These are phyloP conservation scores for Leccinum subspadiceum DNA, from an alignment of 1,284 basidiomycete genomes.

Conservation along the genomic window DNA sequence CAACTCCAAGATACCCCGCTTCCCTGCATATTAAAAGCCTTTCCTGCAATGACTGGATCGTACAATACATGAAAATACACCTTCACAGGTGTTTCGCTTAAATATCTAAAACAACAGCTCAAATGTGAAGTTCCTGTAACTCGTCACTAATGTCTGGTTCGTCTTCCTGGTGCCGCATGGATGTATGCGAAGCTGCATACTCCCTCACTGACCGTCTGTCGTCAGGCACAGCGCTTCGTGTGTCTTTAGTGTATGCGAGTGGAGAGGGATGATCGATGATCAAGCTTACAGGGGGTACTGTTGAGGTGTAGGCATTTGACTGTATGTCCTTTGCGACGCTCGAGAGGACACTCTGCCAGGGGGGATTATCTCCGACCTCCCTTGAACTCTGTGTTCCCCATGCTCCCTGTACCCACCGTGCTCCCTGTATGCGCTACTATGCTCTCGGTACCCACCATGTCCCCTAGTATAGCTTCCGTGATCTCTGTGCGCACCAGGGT, in stretches of 20 bases:
- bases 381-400: slow-evolving; percentile 21
- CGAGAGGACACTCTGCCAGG: slow-evolving; percentile 29
- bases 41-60: background rate
- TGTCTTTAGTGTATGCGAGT: slow-evolving; percentile 13
- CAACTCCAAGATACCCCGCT: background rate
- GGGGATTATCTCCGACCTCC: slow-evolving; percentile 15
- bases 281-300: slow-evolving; percentile 22
- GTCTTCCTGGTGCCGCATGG: slow-evolving; percentile 18
- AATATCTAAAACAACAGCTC: slow-evolving; percentile 10
- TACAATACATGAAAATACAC: slow-evolving; percentile 9
- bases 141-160: slow-evolving; percentile 24
- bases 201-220: slow-evolving; percentile 28
- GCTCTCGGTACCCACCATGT: slow-evolving; percentile 10
- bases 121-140: slow-evolving; percentile 26
- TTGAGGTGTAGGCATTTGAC: slow-evolving; percentile 20
- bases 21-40: background rate
- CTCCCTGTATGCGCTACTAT: slow-evolving; percentile 19
- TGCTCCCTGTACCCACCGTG: slow-evolving; percentile 22
- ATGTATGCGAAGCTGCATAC: slow-evolving; percentile 19
- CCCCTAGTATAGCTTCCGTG: slow-evolving; percentile 13
- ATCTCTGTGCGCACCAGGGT: slow-evolving; percentile 11
- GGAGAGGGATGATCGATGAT: background rate
- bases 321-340: slow-evolving; percentile 31
- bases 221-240: slow-evolving; percentile 23
- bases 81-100: slow-evolving; percentile 10